These are phyloP conservation scores for Claviceps lovelessii DNA, from an alignment of 2,329 filamentous ascomycete genomes.

Conservation along the genomic window DNA sequence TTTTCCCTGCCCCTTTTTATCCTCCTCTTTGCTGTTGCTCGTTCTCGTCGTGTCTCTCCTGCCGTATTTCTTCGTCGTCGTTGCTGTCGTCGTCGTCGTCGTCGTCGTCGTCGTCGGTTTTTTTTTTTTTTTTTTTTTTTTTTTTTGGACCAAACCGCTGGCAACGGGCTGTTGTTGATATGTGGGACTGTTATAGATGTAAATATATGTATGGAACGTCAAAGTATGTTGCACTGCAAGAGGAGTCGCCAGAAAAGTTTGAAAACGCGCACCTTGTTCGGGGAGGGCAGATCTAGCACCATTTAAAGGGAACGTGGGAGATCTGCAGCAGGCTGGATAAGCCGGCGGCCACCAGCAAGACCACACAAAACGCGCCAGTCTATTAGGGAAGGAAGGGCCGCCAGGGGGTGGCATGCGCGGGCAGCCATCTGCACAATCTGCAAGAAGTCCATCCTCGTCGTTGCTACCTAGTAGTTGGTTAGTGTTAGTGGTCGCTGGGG, in stretches of 20 bases:
- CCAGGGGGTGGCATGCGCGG: not conserved
- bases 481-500: not conserved
- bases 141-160: not conserved
- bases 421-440: not conserved
- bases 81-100: too few species aligned
- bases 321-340: not conserved
- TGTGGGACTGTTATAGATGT: not conserved
- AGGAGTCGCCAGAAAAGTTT: not conserved
- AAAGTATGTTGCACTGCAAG: constrained; percentile 2
- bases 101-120: too few species aligned
- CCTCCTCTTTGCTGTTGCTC: not conserved
- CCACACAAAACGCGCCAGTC: not conserved
- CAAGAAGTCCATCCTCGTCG: not conserved
- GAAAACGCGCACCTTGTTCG: not conserved
- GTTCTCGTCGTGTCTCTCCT: not conserved
- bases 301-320: not conserved
- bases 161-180: not conserved
- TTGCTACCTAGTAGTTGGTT: too few species aligned
- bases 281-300: constrained; percentile 1
- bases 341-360: not conserved
- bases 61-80: too few species aligned
- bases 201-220: not conserved
- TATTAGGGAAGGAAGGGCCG: not conserved
- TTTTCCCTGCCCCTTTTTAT: not conserved
- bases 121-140: not conserved